These are phyloP conservation scores for Kluyveromyces sp. DNA, from an alignment of 1,139 yeast genomes.

Conservation along the genomic window DNA sequence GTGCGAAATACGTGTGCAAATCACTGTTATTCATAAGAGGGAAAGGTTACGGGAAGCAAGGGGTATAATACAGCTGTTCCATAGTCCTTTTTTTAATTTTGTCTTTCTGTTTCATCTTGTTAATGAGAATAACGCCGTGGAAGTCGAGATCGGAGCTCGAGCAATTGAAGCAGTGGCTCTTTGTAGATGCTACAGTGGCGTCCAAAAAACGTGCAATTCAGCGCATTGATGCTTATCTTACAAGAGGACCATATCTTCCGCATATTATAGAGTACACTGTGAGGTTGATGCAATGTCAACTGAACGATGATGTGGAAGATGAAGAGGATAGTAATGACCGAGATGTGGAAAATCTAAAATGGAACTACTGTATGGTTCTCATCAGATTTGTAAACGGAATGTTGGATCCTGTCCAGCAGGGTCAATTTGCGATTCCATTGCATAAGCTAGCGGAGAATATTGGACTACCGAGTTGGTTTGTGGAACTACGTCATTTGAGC, in stretches of 20 bases:
- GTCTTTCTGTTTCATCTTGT: background rate
- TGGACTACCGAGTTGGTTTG: conserved; percentile 73
- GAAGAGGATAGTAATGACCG: conserved; percentile 10
- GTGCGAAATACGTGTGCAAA: no score
- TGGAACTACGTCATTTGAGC: conserved; percentile 83
- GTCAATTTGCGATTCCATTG: conserved; percentile 71
- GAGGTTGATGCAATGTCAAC: conserved; percentile 44
- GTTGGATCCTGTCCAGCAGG: conserved; percentile 79
- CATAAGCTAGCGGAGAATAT: conserved; percentile 63
- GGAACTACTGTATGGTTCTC: conserved; percentile 51
- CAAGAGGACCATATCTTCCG: conserved; percentile 62
- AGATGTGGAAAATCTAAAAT: conserved; percentile 10
- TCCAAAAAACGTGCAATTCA: conserved; percentile 46
- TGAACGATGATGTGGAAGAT: conserved; percentile 35
- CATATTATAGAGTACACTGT: conserved; percentile 74
- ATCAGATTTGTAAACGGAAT: conserved; percentile 88
- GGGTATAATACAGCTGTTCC: no score
- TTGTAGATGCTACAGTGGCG: conserved; percentile 22
- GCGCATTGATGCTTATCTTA: conserved; percentile 51
- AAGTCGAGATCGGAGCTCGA: conserved; percentile 42
- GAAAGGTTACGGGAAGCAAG: no score
- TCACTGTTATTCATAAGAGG: no score
- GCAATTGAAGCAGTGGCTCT: conserved; percentile 50
- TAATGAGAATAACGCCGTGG: conserved; percentile 46
- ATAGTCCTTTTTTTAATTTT: no score